These are phyloP conservation scores for Corrigiola litoralis DNA, from an alignment of 179 eudicot species.

Conservation along the genomic window DNA sequence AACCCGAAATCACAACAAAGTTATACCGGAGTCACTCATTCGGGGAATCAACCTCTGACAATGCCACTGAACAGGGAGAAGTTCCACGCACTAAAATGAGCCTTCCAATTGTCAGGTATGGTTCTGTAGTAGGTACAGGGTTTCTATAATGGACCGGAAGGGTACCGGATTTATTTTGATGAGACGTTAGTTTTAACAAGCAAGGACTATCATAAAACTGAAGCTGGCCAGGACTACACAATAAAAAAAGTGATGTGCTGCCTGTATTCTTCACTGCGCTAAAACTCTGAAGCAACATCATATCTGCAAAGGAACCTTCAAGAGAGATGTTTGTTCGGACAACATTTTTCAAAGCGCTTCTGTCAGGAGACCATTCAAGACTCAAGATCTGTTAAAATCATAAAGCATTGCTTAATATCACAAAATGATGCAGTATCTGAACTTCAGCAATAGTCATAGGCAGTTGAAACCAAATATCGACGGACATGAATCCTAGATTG, in stretches of 20 bases:
- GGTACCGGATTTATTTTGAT: slow-evolving; percentile 33
- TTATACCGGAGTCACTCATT: slow-evolving; percentile 8
- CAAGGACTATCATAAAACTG: slow-evolving; percentile 47
- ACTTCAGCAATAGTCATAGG: not conserved
- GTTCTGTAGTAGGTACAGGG: slow-evolving; percentile 61
- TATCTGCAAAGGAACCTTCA: slow-evolving; percentile 76
- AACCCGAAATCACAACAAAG: not conserved
- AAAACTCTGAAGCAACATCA: slow-evolving; percentile 52
- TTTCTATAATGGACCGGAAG: slow-evolving; percentile 47
- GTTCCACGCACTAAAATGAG: slow-evolving; percentile 35
- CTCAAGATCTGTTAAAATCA: slow-evolving; percentile 61
- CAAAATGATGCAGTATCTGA: slow-evolving; percentile 4
- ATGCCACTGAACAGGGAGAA: slow-evolving; percentile 32
- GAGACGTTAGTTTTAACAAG: slow-evolving; percentile 45
- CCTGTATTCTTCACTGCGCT: slow-evolving; percentile 32
- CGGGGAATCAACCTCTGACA: slow-evolving; percentile 41
- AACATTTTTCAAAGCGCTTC: slow-evolving; percentile 53
- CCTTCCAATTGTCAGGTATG: slow-evolving; percentile 57
- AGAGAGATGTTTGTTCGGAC: slow-evolving; percentile 65
- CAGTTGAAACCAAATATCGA: not conserved
- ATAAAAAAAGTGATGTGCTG: slow-evolving; percentile 53
- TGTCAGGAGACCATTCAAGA: slow-evolving; percentile 82
- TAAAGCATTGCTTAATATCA: slow-evolving; percentile 4
- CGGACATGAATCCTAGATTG: not conserved
- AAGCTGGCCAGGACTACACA: slow-evolving; percentile 77